These are phyloP conservation scores for Garcia nutans DNA, from an alignment of 345 rosid genomes.

Conservation along the genomic window DNA sequence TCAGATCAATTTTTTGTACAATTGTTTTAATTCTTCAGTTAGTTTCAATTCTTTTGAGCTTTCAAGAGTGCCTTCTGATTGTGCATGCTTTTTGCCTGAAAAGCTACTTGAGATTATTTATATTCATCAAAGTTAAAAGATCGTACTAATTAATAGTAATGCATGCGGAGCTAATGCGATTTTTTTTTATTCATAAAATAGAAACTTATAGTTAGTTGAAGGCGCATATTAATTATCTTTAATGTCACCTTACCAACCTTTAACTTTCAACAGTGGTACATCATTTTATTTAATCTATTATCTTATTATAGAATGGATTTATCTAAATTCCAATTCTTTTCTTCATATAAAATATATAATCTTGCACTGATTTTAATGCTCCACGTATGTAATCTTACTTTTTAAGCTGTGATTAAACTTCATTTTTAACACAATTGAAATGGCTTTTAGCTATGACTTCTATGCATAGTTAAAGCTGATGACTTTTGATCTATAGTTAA, in stretches of 20 bases:
- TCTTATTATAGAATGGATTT: constrained; percentile 38
- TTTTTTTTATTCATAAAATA: background rate
- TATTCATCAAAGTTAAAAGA: background rate
- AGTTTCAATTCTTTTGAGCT: background rate
- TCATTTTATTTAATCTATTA: constrained; percentile 28
- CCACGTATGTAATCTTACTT: background rate
- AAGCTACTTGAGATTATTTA: background rate
- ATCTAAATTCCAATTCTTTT: constrained; percentile 34
- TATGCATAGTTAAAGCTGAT: background rate
- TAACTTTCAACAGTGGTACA: constrained; percentile 27
- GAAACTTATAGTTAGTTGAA: constrained; percentile 16
- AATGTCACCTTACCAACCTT: constrained; percentile 21
- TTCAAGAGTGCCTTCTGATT: constrained; percentile 14
- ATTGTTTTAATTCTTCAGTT: background rate
- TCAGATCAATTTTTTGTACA: no score
- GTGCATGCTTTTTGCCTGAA: constrained; percentile 6
- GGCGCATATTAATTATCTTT: constrained; percentile 11
- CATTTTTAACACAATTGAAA: background rate
- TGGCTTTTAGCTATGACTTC: constrained; percentile 13
- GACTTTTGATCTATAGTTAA: constrained; percentile 16
- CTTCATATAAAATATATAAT: constrained; percentile 7
- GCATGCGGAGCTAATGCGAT: constrained; percentile 4
- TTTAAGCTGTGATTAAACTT: background rate
- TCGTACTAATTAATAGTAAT: background rate
- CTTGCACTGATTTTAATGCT: background rate